A percentile compares a stretch with the other conserved stretches of the same genome.
phyloP scores from a whole-genome alignment of 2,329 filamentous ascomycete species.

The Paraphaeosphaeria sporulosa region DNA sequence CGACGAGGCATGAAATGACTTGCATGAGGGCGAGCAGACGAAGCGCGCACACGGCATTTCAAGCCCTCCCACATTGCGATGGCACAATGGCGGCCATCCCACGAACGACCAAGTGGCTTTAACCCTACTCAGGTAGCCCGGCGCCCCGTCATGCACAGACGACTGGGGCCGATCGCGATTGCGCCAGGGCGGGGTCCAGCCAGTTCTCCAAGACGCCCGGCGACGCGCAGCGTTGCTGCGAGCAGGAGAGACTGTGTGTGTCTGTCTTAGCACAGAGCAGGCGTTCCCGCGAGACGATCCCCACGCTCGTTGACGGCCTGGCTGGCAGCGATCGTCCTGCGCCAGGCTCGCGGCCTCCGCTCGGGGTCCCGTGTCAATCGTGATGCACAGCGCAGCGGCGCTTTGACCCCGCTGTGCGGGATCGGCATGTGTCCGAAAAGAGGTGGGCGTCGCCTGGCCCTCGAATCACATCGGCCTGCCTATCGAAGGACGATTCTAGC shows the following conservation, averaged over 20 bases:
- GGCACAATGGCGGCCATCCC: constrained; percentile 21
- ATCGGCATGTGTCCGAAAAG: constrained; percentile 33
- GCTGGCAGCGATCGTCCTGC: constrained; percentile 33
- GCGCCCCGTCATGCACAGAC: constrained; percentile 32
- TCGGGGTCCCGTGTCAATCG: constrained; percentile 28
- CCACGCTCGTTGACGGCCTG: constrained; percentile 12
- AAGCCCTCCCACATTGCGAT: not conserved
- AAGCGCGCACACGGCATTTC: not conserved
- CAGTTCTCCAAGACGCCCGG: not conserved
- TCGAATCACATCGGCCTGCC: constrained; percentile 18
- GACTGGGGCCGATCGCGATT: constrained; percentile 39
- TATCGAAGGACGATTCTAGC: constrained; percentile 7
- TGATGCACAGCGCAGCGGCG: constrained; percentile 23
- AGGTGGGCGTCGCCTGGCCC: constrained; percentile 15
- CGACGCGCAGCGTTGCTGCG: not conserved
- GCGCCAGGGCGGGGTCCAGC: constrained; percentile 27
- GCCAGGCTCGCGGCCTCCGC: constrained; percentile 25
- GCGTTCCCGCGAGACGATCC: constrained; percentile 23
- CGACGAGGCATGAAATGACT: constrained; percentile 35
- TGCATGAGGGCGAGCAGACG: constrained; percentile 26
- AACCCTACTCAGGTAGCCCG: constrained; percentile 10
- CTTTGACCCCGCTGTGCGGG: constrained; percentile 22
- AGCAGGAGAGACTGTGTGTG: constrained; percentile 5
- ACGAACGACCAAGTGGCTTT: constrained; percentile 22
- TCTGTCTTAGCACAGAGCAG: constrained; percentile 29